phyloP scores from a whole-genome alignment of 148 eudicot species.

The Silene uniflora region DNA sequence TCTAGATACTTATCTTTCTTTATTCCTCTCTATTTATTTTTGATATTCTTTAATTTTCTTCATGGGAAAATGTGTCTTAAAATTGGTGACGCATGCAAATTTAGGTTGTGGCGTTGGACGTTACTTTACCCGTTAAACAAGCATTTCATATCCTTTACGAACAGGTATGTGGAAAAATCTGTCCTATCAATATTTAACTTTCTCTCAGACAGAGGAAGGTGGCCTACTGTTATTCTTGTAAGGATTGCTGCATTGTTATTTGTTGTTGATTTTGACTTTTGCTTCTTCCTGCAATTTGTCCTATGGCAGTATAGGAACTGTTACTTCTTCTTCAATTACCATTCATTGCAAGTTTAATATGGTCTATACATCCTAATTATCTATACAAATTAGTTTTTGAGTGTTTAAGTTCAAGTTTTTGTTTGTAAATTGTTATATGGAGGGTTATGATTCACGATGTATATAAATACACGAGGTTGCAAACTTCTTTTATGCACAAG shows the following conservation, averaged over 20 bases:
- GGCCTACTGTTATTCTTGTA: neutral
- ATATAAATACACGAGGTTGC: neutral
- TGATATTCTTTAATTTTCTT: neutral
- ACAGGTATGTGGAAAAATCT: constrained; percentile 79
- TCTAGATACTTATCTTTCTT: constrained; percentile 3
- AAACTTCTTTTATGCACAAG: no score
- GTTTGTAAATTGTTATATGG: neutral
- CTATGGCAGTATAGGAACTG: no score
- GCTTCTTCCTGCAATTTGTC: no score
- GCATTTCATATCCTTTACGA: constrained; percentile 93
- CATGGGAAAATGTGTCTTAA: constrained; percentile 6
- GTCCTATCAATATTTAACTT: neutral
- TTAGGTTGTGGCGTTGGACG: constrained; percentile 84
- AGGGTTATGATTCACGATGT: neutral
- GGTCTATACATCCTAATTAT: neutral
- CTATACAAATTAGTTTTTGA: neutral
- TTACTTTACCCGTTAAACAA: constrained; percentile 86
- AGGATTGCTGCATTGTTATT: neutral
- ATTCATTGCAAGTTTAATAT: neutral
- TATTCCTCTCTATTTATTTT: neutral
- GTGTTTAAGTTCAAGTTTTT: neutral
- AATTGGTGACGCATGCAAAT: constrained; percentile 10
- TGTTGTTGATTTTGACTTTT: neutral
- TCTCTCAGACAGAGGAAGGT: neutral
- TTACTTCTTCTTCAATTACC: neutral